Evolutionary conservation across 345 rosid genomes (phyloP), one percentile per base, ranked within the genome.

Genomic region (Gossypium thurberi): DNA sequence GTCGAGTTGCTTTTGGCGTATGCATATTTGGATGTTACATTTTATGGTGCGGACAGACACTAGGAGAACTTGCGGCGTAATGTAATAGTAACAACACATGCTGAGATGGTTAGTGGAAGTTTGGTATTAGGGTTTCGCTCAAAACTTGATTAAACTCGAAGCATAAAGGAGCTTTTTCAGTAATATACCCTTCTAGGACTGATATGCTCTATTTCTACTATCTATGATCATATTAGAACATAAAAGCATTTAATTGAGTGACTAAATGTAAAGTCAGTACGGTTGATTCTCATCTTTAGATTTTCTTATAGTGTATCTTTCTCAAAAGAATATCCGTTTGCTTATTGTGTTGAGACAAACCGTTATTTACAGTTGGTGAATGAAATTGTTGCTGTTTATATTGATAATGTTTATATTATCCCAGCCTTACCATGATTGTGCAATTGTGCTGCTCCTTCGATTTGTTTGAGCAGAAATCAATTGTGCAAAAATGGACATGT

Each of bases 391-490:
- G 15, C 10, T 46, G 25, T 37, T 62, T 57, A 33, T 57, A 33
- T 11, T 57, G 10, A 47, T 23, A 33, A 44, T 52, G 18, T 40
- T 68, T 26, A 47, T 44, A 37, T 43, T 50, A 26, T 51, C 53
- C 56, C 48, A 53, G 74, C 23, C 59, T 78, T 55, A 10, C 40
- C 48, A 50, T 47, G 42, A 17, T 65, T 65, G 25, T 50, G 59
- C 59, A 50, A 68, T 50, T 58, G 44, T 70, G 70, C 72, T 75
- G 69, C 58, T 63, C 61, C 47, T 61, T 78, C 48, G 55, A 64
- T 74, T 50, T 71, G 55, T 52, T 51, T 50, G n/a, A 18, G 9
- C 81, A 68, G 74, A 74, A 74, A 61, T 14, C 56, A 61, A 37
- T 73, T 43, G 17, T 28, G 69, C 69, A 57, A 64, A 33, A 23